These are phyloP conservation scores for Ceraceosorus bombacis DNA, from an alignment of 1,284 basidiomycete genomes.

Conservation along the genomic window DNA sequence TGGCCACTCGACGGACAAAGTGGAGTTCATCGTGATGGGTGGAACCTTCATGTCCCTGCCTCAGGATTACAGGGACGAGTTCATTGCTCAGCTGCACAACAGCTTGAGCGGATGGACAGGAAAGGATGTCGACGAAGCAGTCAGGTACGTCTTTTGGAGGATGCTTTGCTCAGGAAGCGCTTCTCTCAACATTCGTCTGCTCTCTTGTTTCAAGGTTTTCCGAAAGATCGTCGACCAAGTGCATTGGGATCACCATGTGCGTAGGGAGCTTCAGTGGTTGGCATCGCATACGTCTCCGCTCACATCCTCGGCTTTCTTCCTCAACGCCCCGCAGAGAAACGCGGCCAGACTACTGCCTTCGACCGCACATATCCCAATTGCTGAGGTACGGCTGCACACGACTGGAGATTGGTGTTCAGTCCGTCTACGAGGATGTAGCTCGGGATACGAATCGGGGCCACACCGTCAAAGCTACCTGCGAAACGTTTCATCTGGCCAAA, in stretches of 20 bases:
- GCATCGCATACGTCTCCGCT: too few relatives aligned
- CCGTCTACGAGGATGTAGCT: conserved; percentile 97
- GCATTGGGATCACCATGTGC: conserved; percentile 89
- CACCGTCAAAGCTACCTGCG: conserved; percentile 92
- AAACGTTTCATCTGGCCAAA: conserved; percentile 96
- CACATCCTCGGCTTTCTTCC: not conserved
- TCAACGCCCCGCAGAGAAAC: conserved; percentile 58
- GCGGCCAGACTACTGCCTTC: conserved; percentile 92
- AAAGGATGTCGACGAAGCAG: conserved; percentile 88
- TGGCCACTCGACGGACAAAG: conserved; percentile 96
- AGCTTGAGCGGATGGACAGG: conserved; percentile 91
- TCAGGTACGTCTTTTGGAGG: conserved; percentile 58
- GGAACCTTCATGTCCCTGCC: conserved; percentile 99
- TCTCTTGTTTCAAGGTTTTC: conserved; percentile 51
- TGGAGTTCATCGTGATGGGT: conserved; percentile 99
- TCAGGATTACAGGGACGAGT: conserved; percentile 85
- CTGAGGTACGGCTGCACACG: conserved; percentile 96
- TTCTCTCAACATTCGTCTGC: too few relatives aligned
- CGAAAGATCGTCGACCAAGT: conserved; percentile 94
- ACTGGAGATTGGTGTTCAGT: conserved; percentile 96
- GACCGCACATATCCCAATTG: conserved; percentile 97
- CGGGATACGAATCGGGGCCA: conserved; percentile 92
- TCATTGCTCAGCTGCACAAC: conserved; percentile 94
- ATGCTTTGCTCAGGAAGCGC: too few relatives aligned
- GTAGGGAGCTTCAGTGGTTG: not conserved